Conservation (phyloP, 2,329 filamentous ascomycete genomes). For the Trichoderma lentiforme region DNA sequence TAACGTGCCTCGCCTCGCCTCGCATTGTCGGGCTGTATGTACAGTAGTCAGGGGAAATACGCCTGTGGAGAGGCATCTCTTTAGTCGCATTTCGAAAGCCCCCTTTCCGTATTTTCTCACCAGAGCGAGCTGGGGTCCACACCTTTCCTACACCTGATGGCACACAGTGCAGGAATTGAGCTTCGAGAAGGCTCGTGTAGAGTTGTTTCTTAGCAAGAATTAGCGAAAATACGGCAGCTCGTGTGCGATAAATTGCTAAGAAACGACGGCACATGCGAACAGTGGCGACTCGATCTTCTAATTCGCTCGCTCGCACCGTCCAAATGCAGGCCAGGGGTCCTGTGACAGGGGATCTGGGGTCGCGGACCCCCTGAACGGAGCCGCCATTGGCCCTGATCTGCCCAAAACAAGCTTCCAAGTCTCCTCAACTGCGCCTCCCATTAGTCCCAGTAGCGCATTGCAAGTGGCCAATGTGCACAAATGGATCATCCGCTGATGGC, state of each 20-base stretch:
- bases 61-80: neutral
- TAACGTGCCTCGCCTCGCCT: neutral
- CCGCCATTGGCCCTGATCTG: constrained; percentile 1
- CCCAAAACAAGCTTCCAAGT: constrained; percentile 6
- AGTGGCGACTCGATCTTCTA: neutral
- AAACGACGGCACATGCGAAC: neutral
- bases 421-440: constrained; percentile 16
- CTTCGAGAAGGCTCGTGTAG: neutral
- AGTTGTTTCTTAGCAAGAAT: neutral
- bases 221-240: too few relatives aligned
- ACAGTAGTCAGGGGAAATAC: neutral
- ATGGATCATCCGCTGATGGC: neutral
- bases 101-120: neutral
- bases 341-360: neutral
- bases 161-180: neutral
- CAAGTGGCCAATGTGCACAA: neutral
- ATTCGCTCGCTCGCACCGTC: neutral
- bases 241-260: neutral
- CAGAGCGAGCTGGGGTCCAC: neutral
- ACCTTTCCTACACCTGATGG: neutral
- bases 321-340: neutral
- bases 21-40: neutral
- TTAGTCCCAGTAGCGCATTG: constrained; percentile 8
- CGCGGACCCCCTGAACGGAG: constrained; percentile 14
- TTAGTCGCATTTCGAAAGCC: neutral